A percentile compares a stretch with the other conserved stretches of the same genome.
phyloP scores from a whole-genome alignment of 2,329 filamentous ascomycete species.

The Trichophyton verrucosum region DNA sequence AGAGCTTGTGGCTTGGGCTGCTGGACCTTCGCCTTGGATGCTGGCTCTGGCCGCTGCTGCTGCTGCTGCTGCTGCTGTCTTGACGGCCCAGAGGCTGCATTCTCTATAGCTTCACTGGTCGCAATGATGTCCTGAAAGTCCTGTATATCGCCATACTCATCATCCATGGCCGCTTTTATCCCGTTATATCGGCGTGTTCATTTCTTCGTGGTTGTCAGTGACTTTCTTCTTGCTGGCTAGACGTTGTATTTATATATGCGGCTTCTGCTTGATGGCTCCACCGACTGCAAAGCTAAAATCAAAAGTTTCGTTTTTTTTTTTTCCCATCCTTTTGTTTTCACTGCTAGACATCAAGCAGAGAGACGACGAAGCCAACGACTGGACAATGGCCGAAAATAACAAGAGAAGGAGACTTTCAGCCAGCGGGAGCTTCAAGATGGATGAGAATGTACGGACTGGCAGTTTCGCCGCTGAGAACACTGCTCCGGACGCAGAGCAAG shows the following conservation, averaged over 20 bases:
- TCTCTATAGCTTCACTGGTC: background rate
- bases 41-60: slow-evolving; percentile 4
- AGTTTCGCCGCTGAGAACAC: slow-evolving; percentile 15
- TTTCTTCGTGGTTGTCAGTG: background rate
- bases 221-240: background rate
- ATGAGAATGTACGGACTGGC: slow-evolving; percentile 5
- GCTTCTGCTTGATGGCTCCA: background rate
- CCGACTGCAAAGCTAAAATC: background rate
- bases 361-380: background rate
- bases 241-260: background rate
- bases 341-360: background rate
- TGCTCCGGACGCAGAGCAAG: slow-evolving; percentile 15
- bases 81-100: slow-evolving; percentile 25
- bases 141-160: slow-evolving; percentile 37
- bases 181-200: background rate
- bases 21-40: slow-evolving; percentile 47
- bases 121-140: background rate
- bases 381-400: slow-evolving; percentile 22
- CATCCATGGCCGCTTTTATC: slow-evolving; percentile 26
- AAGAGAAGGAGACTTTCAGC: slow-evolving; percentile 28
- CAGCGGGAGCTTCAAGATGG: slow-evolving; percentile 16
- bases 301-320: background rate
- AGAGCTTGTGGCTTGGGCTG: slow-evolving; percentile 86
- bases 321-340: background rate
- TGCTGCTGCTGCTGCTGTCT: slow-evolving; percentile 6